Percentiles rank a stretch among this genome's conserved stretches.
phyloP scores from a whole-genome alignment of 352 stramenopile species.

The Phytophthora constricta region DNA sequence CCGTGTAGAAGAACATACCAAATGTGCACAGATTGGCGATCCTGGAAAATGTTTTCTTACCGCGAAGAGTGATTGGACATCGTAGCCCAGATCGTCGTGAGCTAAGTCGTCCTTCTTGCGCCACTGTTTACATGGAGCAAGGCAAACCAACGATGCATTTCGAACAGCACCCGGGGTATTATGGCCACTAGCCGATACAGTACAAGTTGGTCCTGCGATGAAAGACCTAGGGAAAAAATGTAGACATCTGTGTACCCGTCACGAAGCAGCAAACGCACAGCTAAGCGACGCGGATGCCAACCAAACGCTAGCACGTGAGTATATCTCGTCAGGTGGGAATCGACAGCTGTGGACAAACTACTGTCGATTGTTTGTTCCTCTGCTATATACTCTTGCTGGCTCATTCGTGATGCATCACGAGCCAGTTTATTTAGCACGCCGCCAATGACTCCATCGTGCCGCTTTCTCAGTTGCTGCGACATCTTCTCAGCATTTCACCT shows the following conservation, averaged over 20 bases:
- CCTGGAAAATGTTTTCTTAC: conserved; percentile 18
- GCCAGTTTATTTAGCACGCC: conserved; percentile 24
- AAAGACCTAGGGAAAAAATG: conserved; percentile 31
- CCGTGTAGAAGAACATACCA: conserved; percentile 44
- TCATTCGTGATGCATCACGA: conserved; percentile 25
- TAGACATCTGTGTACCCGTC: conserved; percentile 43
- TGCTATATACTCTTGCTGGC: conserved; percentile 12
- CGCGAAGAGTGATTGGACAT: conserved; percentile 37
- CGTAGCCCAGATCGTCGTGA: conserved; percentile 40
- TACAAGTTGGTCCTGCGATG: conserved; percentile 18
- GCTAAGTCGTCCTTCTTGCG: conserved; percentile 64
- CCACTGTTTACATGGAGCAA: conserved; percentile 72
- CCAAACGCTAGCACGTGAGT: conserved; percentile 40
- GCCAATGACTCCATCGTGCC: conserved; percentile 27
- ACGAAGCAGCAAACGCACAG: conserved; percentile 29
- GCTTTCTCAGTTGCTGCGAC: conserved; percentile 5
- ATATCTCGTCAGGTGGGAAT: conserved; percentile 23
- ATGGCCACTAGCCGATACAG: conserved; percentile 39
- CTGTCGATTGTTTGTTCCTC: conserved; percentile 25
- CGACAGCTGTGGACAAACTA: conserved; percentile 24
- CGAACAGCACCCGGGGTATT: background rate
- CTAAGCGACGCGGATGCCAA: conserved; percentile 19
- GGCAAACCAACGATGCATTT: conserved; percentile 38
- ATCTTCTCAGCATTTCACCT: conserved; percentile 4
- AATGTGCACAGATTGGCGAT: conserved; percentile 47